Evolutionary conservation across 257 asterid genomes (phyloP), one percentile per base, ranked within the genome.

Genomic region (Nyctanthes arbortristis): DNA sequence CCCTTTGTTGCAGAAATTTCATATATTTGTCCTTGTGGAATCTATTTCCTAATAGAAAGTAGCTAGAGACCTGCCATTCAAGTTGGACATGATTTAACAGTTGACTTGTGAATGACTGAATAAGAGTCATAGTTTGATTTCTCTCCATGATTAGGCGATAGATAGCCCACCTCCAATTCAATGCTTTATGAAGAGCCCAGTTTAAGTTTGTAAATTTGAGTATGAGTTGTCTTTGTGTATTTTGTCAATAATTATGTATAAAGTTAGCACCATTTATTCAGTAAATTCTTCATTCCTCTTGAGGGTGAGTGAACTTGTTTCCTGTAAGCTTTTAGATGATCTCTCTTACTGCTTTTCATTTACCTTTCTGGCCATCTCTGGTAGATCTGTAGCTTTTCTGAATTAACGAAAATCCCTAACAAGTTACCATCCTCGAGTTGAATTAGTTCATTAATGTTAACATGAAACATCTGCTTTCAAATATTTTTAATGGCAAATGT

Each of bases 31-130:
- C 55, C 52, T 32, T 47, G 28, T 29, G 57, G 28, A 62, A 31
- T 52, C 65, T 47, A 37, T 75, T 65, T 60, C 64, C 62, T 49
- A 61, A 36, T 62, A 54, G 24, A 5, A 66, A 40, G 30, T 25
- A 60, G 25, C 16, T 28, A 49, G 22, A 34, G 65, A 65, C 14
- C 61, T 66, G 45, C 61, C 43, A 56, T 13, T 49, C 58, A 49
- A 39, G 37, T 71, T 49, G 61, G 40, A 16, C 67, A 54, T 39
- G 56, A 27, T 32, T 52, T 6, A 67, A 28, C 45, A 63, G 43
- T 47, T 69, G 40, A 29, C 45, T 64, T 57, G 45, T 34, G 18
- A 29, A 49, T 71, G 34, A 29, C 55, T 56, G 36, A 18, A 10
- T 25, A 47, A 54, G 13, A 33, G 68, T 20, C 3, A 25, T 56